A percentile compares a stretch with the other conserved stretches of the same genome.
phyloP scores from a whole-genome alignment of 148 eudicot genomes.

The Polygonum aviculare region DNA sequence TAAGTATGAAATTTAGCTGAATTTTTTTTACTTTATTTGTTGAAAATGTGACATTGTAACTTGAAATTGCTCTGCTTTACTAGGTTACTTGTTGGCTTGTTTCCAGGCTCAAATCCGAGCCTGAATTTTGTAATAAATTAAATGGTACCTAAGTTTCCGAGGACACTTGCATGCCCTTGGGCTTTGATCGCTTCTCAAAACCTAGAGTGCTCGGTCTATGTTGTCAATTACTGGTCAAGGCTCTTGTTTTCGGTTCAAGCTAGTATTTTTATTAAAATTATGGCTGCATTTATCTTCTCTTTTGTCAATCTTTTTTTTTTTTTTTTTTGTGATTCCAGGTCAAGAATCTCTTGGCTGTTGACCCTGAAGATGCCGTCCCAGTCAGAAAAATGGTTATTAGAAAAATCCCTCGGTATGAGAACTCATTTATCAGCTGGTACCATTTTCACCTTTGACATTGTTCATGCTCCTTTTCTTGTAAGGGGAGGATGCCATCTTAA shows the following conservation, averaged over 20 bases:
- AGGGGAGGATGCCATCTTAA: background rate
- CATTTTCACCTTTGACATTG: background rate
- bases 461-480: background rate
- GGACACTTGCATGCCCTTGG: background rate
- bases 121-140: background rate
- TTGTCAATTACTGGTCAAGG: background rate
- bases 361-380: conserved; percentile 71
- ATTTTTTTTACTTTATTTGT: background rate
- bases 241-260: background rate
- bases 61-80: background rate
- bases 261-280: background rate
- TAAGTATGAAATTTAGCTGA: background rate
- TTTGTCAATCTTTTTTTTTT: conserved; percentile 1
- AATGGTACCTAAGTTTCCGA: background rate
- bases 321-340: conserved; percentile 36
- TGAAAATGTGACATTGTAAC: background rate
- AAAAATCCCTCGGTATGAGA: conserved; percentile 71
- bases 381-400: conserved; percentile 69
- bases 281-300: background rate
- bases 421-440: background rate
- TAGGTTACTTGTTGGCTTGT: background rate
- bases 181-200: background rate
- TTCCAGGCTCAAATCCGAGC: background rate
- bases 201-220: background rate
- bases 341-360: conserved; percentile 73